Base-by-base conservation (phyloP, 108 stramenopile species). In the Pseudonitzschia multiseries region DNA sequence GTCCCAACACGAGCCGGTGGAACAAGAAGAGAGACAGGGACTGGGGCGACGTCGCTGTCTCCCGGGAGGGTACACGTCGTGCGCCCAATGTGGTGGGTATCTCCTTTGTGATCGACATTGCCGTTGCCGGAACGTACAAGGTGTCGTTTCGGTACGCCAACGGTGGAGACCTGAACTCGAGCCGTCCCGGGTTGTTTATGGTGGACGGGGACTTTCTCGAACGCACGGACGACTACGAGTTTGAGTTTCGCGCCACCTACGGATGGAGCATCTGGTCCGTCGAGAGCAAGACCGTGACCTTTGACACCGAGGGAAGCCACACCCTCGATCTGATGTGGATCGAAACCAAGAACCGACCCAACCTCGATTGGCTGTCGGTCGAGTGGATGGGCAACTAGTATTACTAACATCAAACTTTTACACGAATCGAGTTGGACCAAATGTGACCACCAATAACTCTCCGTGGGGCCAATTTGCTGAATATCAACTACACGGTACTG, bases 281-380 rank as follows among this genome's bases (percentile, higher is more conserved):
- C 32, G 61, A 62, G 28, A 24, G 28, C 22, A 62, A 62, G 61
- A 62, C 8, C 6, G 28, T 62, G 22, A 28, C 20, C 22, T 32
- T 62, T 9, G 27, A 28, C 28, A 32, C 29, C 0, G 8, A 6
- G 0, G 32, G 61, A 0, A 5, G 10, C 5, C 32, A 62, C 4
- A 62, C 53, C n/a, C 53, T 62, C 20, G 61, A 62, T 12, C 28
- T 62, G 15, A 28, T 28, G 8, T 62, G 61, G 61, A 62, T 15
- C 28, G 27, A 28, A 32, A 28, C 27, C 61, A 32, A 12, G 27
- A 62, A 62, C 20, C 27, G 61, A 62, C 61, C 61, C 0, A 62
- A 62, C 61, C 61, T 62, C 9, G 61, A 62, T 27, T 62, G 61
- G 61, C 10, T 62, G 15, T 62, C 61, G 20, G 27, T 62, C 24